These are phyloP conservation scores for Cercospora sp. DNA, from an alignment of 2,329 filamentous ascomycete genomes.

Conservation along the genomic window DNA sequence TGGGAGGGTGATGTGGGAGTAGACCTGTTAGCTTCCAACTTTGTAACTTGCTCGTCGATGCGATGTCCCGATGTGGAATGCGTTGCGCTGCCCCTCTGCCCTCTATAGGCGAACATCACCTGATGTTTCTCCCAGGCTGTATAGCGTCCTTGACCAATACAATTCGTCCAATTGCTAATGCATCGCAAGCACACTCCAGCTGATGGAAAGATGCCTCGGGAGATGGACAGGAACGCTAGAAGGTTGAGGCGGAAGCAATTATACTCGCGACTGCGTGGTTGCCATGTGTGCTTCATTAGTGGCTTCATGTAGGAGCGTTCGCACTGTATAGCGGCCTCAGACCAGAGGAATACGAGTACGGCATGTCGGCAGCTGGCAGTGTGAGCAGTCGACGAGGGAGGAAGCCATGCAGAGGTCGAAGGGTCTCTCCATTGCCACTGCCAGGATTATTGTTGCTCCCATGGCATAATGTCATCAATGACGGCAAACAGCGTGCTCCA, in stretches of 20 bases:
- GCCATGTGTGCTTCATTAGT: constrained; percentile 12
- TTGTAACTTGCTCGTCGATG: neutral
- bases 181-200: neutral
- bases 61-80: neutral
- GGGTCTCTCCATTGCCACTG: neutral
- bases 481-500: neutral
- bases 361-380: neutral
- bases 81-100: neutral
- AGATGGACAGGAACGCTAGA: constrained; percentile 5
- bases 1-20: neutral
- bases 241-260: constrained; percentile 2
- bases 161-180: neutral
- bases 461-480: neutral
- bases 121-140: neutral
- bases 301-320: constrained; percentile 5
- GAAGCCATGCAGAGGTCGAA: neutral
- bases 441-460: neutral
- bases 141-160: neutral
- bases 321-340: neutral
- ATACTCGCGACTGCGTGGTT: constrained; percentile 9
- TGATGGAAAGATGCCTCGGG: constrained; percentile 6
- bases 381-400: neutral
- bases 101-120: neutral
- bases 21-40: neutral
- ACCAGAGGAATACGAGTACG: neutral